A percentile compares a stretch with the other conserved stretches of the same genome.
These are phyloP conservation scores for Blastobotrys mokoenaii DNA, from an alignment of 805 yeast species.

Conservation along the genomic window DNA sequence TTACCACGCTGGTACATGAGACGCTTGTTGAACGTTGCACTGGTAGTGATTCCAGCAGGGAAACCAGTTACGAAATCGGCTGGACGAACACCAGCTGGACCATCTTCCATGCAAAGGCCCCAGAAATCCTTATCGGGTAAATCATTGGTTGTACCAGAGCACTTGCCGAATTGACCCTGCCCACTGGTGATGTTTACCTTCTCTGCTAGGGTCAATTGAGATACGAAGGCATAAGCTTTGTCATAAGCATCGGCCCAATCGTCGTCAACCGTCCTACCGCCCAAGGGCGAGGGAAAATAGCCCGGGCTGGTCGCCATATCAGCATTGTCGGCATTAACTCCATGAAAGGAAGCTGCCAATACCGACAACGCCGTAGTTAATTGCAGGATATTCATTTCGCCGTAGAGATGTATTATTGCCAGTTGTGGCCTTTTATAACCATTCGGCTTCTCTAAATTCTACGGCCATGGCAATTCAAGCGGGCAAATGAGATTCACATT, in stretches of 20 bases:
- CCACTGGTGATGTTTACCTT: conserved; percentile 56
- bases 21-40: conserved; percentile 45
- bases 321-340: too few species aligned
- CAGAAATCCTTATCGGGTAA: conserved; percentile 47
- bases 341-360: too few species aligned
- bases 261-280: conserved; percentile 13
- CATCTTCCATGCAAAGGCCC: conserved; percentile 50
- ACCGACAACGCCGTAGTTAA: too few species aligned
- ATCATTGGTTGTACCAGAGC: conserved; percentile 56
- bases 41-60: conserved; percentile 51
- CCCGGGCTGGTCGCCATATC: too few species aligned
- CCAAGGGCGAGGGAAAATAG: too few species aligned
- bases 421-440: too few species aligned
- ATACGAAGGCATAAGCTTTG: conserved; percentile 47
- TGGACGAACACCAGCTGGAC: conserved; percentile 47
- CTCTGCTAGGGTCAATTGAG: conserved; percentile 46
- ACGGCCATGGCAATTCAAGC: too few species aligned
- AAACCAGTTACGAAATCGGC: conserved; percentile 48
- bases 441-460: too few species aligned
- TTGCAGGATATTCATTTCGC: too few species aligned
- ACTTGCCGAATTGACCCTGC: conserved; percentile 53
- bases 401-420: too few species aligned
- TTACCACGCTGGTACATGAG: conserved; percentile 44
- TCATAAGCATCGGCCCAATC: conserved; percentile 51
- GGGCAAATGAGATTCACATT: too few species aligned